Conservation (phyloP, 768 basidiomycete species). For the Agrocybe pediades region DNA sequence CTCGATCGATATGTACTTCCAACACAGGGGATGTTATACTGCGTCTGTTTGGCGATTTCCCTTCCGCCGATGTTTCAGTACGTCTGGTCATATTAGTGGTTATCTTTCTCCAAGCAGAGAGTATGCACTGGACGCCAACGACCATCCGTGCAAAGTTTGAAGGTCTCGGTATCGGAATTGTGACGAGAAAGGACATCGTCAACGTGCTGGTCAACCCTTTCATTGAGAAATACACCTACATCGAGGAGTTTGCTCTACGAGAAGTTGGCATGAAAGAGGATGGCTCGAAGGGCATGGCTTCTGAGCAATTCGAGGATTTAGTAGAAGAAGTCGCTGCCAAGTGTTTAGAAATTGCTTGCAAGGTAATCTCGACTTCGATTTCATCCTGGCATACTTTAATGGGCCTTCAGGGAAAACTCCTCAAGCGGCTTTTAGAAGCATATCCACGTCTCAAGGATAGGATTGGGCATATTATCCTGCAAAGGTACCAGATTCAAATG, state of each 20-base stretch:
- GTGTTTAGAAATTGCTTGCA: constrained; percentile 65
- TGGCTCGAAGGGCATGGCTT: constrained; percentile 42
- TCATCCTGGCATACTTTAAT: neutral
- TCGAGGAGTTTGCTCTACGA: constrained; percentile 50
- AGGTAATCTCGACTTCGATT: constrained; percentile 32
- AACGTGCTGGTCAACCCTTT: constrained; percentile 72
- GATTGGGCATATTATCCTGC: constrained; percentile 47
- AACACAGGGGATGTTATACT: constrained; percentile 55
- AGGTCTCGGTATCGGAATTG: constrained; percentile 51
- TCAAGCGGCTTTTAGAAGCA: constrained; percentile 55
- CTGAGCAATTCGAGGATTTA: constrained; percentile 43
- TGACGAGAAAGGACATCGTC: constrained; percentile 59
- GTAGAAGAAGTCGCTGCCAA: constrained; percentile 60
- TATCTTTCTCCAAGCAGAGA: constrained; percentile 51
- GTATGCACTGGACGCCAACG: constrained; percentile 28
- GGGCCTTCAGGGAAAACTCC: constrained; percentile 57
- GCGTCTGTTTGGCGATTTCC: constrained; percentile 68
- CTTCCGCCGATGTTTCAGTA: constrained; percentile 57
- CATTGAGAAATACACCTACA: constrained; percentile 54
- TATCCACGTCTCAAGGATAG: constrained; percentile 43
- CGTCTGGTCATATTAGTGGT: constrained; percentile 76
- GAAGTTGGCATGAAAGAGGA: constrained; percentile 35
- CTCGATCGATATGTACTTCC: constrained; percentile 60
- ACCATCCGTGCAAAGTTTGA: constrained; percentile 55
- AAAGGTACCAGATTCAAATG: constrained; percentile 51